A percentile compares a stretch with the other conserved stretches of the same genome.
phyloP scores from a whole-genome alignment of 1,284 basidiomycete genomes.

The Exsudoporus floridanus region DNA sequence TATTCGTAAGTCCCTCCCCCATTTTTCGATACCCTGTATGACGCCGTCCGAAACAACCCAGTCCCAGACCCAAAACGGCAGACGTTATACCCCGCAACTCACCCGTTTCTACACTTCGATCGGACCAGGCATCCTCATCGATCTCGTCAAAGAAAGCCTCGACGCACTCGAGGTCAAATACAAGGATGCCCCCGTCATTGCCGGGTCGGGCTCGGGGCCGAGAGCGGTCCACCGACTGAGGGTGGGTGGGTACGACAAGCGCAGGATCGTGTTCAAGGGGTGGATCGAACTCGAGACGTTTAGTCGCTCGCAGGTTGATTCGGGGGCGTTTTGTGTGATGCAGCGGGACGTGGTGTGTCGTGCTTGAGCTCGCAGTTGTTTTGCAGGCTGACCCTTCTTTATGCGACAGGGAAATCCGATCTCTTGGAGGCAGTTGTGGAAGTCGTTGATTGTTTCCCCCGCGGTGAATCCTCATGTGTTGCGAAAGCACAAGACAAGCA shows the following conservation, averaged over 20 bases:
- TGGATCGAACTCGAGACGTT: slow-evolving; percentile 68
- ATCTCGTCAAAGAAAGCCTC: slow-evolving; percentile 53
- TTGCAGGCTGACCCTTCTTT: slow-evolving; percentile 3
- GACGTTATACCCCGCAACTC: slow-evolving; percentile 66
- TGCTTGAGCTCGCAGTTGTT: neutral
- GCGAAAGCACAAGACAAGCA: slow-evolving; percentile 12
- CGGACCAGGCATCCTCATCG: slow-evolving; percentile 50
- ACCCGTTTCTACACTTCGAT: slow-evolving; percentile 73
- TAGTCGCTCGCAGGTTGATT: slow-evolving; percentile 40
- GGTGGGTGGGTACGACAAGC: slow-evolving; percentile 61
- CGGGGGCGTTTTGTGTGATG: slow-evolving; percentile 67
- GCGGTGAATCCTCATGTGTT: slow-evolving; percentile 59
- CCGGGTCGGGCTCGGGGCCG: slow-evolving; percentile 11
- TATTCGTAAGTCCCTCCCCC: slow-evolving; percentile 48
- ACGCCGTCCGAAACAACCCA: slow-evolving; percentile 25
- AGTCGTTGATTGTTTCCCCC: slow-evolving; percentile 50
- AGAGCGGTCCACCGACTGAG: slow-evolving; percentile 44
- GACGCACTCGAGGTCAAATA: slow-evolving; percentile 49
- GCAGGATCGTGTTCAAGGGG: slow-evolving; percentile 64
- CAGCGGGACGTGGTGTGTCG: slow-evolving; percentile 56
- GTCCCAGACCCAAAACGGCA: slow-evolving; percentile 75
- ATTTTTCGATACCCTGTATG: neutral
- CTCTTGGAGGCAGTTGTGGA: slow-evolving; percentile 74
- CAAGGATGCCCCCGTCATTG: slow-evolving; percentile 40
- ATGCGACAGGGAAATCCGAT: slow-evolving; percentile 63